Percentiles rank a stretch among this genome's conserved stretches.
These are phyloP conservation scores for Talaromyces sp. DNA, from an alignment of 2,329 filamentous ascomycete species.

Conservation along the genomic window DNA sequence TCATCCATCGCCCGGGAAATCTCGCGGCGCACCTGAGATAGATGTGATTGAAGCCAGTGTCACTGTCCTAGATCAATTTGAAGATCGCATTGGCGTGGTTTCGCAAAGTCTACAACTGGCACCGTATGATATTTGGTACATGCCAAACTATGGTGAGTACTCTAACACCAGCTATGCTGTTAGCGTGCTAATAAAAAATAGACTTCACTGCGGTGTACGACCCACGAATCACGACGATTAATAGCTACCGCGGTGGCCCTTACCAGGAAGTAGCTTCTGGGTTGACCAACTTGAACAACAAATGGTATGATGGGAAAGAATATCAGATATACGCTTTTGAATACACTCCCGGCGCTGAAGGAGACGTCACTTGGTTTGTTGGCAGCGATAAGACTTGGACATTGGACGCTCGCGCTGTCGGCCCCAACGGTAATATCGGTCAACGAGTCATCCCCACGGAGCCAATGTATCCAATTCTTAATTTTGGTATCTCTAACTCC, in stretches of 20 bases:
- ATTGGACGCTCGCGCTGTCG: conserved; percentile 52
- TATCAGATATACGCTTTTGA: conserved; percentile 61
- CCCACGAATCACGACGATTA: conserved; percentile 50
- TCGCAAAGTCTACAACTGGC: conserved; percentile 64
- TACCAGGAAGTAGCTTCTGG: conserved; percentile 61
- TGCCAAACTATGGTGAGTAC: conserved; percentile 50
- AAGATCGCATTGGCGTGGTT: conserved; percentile 52
- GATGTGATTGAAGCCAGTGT: conserved; percentile 67
- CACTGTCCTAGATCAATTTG: conserved; percentile 42
- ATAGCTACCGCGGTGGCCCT: conserved; percentile 55
- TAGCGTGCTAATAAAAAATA: conserved; percentile 13
- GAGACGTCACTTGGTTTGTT: conserved; percentile 64
- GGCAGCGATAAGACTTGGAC: conserved; percentile 61
- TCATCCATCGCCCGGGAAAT: conserved; percentile 60
- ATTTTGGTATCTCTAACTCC: conserved; percentile 64
- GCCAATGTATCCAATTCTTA: conserved; percentile 62
- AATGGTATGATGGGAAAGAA: conserved; percentile 60
- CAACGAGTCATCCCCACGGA: conserved; percentile 60
- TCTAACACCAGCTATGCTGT: not conserved
- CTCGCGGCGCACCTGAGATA: conserved; percentile 64
- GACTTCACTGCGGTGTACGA: conserved; percentile 64
- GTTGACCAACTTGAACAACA: conserved; percentile 56
- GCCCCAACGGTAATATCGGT: conserved; percentile 65
- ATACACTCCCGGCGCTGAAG: conserved; percentile 54
- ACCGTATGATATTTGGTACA: conserved; percentile 65